Percentiles rank a stretch among this genome's conserved stretches.
Conservation (phyloP, 2,329 filamentous ascomycete genomes). For the Cladorrhinum sp. region DNA sequence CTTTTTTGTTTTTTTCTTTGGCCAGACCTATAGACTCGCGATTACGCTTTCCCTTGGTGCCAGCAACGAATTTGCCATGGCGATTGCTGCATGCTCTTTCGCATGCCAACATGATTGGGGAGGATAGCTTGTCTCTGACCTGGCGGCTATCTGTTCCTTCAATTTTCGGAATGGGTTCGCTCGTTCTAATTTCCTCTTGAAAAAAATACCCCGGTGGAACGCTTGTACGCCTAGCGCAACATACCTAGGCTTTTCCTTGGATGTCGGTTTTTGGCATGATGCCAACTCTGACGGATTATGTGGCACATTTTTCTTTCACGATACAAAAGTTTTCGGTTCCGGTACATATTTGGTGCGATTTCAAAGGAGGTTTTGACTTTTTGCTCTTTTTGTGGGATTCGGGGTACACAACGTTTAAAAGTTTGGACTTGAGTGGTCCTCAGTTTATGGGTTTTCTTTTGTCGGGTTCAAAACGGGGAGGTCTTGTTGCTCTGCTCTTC, state of each 20-base stretch:
- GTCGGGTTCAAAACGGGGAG: slow-evolving; percentile 14
- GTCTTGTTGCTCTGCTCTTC: slow-evolving; percentile 18
- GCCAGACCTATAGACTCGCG: slow-evolving; percentile 24
- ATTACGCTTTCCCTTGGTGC: not conserved
- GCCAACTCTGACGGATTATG: slow-evolving; percentile 17
- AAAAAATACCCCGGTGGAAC: slow-evolving; percentile 3
- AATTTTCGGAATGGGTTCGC: not conserved
- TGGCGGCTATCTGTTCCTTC: not conserved
- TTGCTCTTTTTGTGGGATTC: slow-evolving; percentile 16
- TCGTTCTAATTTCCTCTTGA: slow-evolving; percentile 9
- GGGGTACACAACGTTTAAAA: slow-evolving; percentile 21
- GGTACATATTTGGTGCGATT: slow-evolving; percentile 28
- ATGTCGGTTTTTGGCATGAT: slow-evolving; percentile 5
- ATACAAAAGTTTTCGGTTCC: slow-evolving; percentile 22
- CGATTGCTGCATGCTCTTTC: not conserved
- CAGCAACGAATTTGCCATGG: not conserved
- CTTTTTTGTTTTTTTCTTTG: slow-evolving; percentile 8
- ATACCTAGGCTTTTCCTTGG: slow-evolving; percentile 11
- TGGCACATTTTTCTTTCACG: slow-evolving; percentile 14
- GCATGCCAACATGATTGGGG: no score
- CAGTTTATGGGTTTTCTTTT: slow-evolving; percentile 6
- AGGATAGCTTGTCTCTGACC: no score
- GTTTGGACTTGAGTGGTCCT: slow-evolving; percentile 19
- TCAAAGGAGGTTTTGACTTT: slow-evolving; percentile 12
- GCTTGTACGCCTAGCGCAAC: slow-evolving; percentile 8